Base-by-base conservation (phyloP, 2,329 filamentous ascomycete genomes). In the Xylaria sp. region DNA sequence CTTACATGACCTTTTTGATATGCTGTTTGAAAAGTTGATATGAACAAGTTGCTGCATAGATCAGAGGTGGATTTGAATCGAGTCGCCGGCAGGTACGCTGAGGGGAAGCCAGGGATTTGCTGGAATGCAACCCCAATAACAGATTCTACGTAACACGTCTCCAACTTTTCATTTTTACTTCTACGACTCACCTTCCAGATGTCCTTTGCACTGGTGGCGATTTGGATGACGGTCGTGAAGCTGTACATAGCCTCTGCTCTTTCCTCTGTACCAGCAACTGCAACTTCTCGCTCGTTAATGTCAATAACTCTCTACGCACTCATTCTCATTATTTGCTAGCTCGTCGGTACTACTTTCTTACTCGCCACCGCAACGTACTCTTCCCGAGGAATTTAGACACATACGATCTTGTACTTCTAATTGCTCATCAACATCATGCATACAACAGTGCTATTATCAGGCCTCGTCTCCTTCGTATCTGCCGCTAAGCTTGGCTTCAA, bases 401-500 rank as follows among this genome's bases (percentile, higher is more conserved):
- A 26, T 6, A n/a, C 26, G 28, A 20, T 23, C n/a, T 56, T 38
- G n/a, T 23, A 3, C n/a, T 38, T 23, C n/a, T 38, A 1, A 38
- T 4, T 56, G 11, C 53, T 17, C 28, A n/a, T 33, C 33, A 26
- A 40, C 70, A 73, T 20, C 40, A 78, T 78, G 77, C 71, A 73
- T 6, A 67, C 70, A 44, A 11, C 70, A 38, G 63, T 72, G 13
- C 67, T 74, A 44, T 65, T 80, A 44, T 65, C 77, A 58, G 79
- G 81, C 20, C 59, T 85, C 61, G 80, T 82, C 46, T 79, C 80
- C 15, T 79, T 79, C 72, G 80, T 80, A 62, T 76, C 77, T 23
- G 80, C 80, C 44, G 77, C 80, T 59, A 77, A 82, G 78, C 84
- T 88, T 71, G 92, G 92, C 74, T 93, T 93, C 88, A 93, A 93